These are phyloP conservation scores for Cordyceps tenuipes DNA, from an alignment of 2,329 filamentous ascomycete species.

Conservation along the genomic window DNA sequence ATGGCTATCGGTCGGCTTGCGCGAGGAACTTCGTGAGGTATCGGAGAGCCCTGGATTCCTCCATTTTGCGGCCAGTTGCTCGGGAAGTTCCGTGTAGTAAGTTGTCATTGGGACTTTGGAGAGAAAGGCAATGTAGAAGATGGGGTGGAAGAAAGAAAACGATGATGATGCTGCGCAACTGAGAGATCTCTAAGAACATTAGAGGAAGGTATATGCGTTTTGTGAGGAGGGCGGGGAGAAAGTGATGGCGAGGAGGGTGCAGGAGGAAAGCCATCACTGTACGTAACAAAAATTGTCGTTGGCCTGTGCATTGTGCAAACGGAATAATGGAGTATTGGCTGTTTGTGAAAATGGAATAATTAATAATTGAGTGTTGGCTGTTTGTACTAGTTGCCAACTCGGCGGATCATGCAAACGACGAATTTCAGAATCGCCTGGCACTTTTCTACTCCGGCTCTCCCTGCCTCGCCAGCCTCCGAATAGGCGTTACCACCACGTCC, in stretches of 20 bases:
- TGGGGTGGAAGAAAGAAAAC: neutral
- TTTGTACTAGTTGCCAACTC: no score
- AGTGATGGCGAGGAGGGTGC: neutral
- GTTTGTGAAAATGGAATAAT: no score
- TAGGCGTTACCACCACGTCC: slow-evolving; percentile 18
- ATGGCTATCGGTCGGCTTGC: neutral
- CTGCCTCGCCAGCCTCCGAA: slow-evolving; percentile 8
- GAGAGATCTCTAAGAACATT: neutral
- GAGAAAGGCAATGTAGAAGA: neutral
- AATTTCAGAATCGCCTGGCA: neutral
- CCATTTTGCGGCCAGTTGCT: slow-evolving; percentile 5
- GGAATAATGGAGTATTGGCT: no score
- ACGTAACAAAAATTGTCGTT: no score
- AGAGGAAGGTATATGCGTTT: no score
- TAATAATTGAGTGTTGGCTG: no score
- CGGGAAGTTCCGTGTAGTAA: neutral
- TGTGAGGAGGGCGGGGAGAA: neutral
- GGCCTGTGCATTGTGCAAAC: no score
- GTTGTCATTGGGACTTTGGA: neutral
- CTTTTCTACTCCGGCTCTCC: neutral
- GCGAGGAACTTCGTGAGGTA: neutral
- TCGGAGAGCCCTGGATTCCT: neutral
- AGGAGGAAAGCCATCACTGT: no score
- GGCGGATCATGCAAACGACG: no score
- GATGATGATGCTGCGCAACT: no score